A percentile compares a stretch with the other conserved stretches of the same genome.
Conservation (phyloP, 139 green algal species). For the Picochlorum sp. region DNA sequence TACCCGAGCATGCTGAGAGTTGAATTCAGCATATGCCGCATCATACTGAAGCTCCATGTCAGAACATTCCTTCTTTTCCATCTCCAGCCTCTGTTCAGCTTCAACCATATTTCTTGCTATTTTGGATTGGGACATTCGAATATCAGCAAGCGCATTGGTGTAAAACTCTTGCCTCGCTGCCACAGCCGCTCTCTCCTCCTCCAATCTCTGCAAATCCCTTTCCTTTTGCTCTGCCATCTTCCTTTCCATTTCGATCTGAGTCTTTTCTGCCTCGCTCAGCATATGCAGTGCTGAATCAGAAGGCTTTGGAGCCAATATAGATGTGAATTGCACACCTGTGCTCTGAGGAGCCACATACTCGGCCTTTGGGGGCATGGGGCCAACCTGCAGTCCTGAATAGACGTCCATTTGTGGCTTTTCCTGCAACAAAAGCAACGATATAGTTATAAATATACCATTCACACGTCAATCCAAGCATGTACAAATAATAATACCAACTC, state of each 20-base stretch:
- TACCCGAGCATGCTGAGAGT: slow-evolving; percentile 13
- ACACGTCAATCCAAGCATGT: neutral
- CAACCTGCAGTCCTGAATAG: neutral
- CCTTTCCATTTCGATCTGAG: slow-evolving; percentile 28
- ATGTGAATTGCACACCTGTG: no score
- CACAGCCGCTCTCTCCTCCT: slow-evolving; percentile 23
- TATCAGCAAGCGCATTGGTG: slow-evolving; percentile 18
- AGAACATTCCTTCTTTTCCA: slow-evolving; percentile 23
- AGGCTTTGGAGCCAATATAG: no score
- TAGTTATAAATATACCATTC: neutral
- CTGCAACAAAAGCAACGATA: neutral
- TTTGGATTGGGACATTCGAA: slow-evolving; percentile 25
- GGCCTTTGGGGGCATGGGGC: neutral
- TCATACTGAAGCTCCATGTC: slow-evolving; percentile 29
- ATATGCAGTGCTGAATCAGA: no score
- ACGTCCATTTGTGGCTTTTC: neutral
- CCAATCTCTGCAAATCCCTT: slow-evolving; percentile 18
- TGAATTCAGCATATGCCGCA: slow-evolving; percentile 25
- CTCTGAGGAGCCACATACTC: neutral
- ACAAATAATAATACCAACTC: slow-evolving; percentile 5
- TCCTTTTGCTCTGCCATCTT: slow-evolving; percentile 23
- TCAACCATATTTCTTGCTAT: slow-evolving; percentile 23
- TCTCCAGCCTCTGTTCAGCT: slow-evolving; percentile 31
- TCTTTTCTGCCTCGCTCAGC: slow-evolving; percentile 22
- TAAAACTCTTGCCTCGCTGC: slow-evolving; percentile 21